Evolutionary conservation across 2,329 filamentous ascomycete genomes (phyloP).

Genomic region (Fusarium sublunatum): DNA sequence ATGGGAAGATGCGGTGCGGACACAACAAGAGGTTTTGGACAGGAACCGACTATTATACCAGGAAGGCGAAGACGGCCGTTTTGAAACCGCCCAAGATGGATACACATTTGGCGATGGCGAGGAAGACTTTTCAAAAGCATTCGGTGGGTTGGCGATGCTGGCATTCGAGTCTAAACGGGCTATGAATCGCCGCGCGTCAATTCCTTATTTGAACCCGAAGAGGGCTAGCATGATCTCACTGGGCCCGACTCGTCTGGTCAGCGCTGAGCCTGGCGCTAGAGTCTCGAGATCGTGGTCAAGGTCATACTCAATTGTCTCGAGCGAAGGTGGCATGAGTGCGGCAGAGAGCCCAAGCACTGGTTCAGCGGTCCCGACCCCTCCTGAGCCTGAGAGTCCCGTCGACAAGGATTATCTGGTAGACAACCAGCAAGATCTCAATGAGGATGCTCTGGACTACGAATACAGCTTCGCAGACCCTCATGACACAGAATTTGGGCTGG

Average conservation of each 20-base stretch:
- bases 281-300: constrained; percentile 41
- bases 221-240: constrained; percentile 42
- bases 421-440: constrained; percentile 36
- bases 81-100: constrained; percentile 28
- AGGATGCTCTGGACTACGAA: constrained; percentile 45
- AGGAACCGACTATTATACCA: constrained; percentile 50
- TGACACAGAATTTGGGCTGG: constrained; percentile 50
- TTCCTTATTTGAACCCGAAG: constrained; percentile 35
- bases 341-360: constrained; percentile 52
- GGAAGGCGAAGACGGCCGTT: constrained; percentile 44
- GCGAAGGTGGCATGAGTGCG: constrained; percentile 53
- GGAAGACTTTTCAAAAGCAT: constrained; percentile 47
- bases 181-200: constrained; percentile 39
- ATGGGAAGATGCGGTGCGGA: constrained; percentile 53
- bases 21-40: constrained; percentile 51
- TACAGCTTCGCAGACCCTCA: constrained; percentile 48
- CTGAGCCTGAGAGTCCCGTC: constrained; percentile 51
- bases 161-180: constrained; percentile 47
- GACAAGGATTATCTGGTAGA: constrained; percentile 44
- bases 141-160: constrained; percentile 53
- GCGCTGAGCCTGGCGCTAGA: constrained; percentile 31
- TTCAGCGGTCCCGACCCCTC: constrained; percentile 53
- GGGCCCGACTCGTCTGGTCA: constrained; percentile 37
- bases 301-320: constrained; percentile 51
- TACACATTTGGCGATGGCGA: constrained; percentile 41